phyloP scores from a whole-genome alignment of 1,139 yeast species.

The Pichia sp. region DNA sequence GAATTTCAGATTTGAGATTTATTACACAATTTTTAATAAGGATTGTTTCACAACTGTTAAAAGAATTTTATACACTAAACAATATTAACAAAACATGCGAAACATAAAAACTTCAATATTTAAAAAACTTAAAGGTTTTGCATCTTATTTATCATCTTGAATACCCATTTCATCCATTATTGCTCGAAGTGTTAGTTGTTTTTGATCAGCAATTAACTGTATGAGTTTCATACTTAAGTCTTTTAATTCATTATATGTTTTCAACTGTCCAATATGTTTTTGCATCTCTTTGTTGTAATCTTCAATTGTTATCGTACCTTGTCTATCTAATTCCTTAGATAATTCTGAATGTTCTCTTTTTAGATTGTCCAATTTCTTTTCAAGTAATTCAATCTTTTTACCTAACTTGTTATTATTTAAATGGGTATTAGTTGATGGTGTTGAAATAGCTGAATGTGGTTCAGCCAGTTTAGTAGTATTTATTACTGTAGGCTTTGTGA shows the following conservation, averaged over 20 bases:
- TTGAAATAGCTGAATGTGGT: not conserved
- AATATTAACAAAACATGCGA: not conserved
- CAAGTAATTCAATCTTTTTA: slow-evolving; percentile 1
- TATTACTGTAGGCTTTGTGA: not conserved
- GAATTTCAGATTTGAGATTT: no score
- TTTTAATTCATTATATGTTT: slow-evolving; percentile 41
- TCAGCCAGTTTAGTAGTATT: not conserved
- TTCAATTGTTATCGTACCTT: not conserved
- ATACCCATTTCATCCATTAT: slow-evolving; percentile 34
- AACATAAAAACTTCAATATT: not conserved
- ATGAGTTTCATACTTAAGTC: slow-evolving; percentile 46
- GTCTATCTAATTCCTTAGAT: not conserved
- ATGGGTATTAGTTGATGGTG: not conserved
- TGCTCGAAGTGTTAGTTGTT: slow-evolving; percentile 37
- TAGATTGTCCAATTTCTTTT: not conserved
- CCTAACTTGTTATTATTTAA: not conserved
- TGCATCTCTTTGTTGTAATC: slow-evolving; percentile 23
- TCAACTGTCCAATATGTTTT: slow-evolving; percentile 28
- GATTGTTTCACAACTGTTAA: no score
- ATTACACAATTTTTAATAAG: no score
- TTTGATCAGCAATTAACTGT: slow-evolving; percentile 45
- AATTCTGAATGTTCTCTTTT: slow-evolving; percentile 4
- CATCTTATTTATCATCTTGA: slow-evolving; percentile 8
- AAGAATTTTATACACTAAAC: no score
- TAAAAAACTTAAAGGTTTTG: not conserved